Evolutionary conservation across 2,329 filamentous ascomycete genomes (phyloP).

Genomic region (Stagonosporopsis cucurbitacearum): DNA sequence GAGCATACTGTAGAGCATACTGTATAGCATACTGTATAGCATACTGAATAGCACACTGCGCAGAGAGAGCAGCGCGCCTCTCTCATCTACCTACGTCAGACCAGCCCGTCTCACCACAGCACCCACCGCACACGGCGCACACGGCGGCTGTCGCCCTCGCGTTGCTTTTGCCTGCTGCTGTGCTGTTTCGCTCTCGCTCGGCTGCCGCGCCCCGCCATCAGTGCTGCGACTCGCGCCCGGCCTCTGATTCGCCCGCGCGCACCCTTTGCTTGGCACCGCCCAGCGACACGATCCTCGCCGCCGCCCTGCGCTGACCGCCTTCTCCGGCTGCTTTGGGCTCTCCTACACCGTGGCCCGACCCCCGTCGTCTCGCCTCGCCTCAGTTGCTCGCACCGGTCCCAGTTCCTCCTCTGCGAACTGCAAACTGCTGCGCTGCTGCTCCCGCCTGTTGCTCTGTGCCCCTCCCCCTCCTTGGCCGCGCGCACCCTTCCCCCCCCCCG

Average conservation of each 20-base stretch:
- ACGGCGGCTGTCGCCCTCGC: constrained; percentile 13
- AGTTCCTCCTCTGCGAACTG: constrained; percentile 19
- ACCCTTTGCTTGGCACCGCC: constrained; percentile 31
- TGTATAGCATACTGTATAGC: too few species aligned
- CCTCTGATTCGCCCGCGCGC: constrained; percentile 35
- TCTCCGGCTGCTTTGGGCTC: constrained; percentile 28
- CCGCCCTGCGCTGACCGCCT: constrained; percentile 36
- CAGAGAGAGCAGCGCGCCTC: too few species aligned
- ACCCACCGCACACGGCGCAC: constrained; percentile 22
- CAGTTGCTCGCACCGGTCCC: constrained; percentile 19
- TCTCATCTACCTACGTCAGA: too few species aligned
- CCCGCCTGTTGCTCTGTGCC: too few species aligned
- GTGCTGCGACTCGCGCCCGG: constrained; percentile 24
- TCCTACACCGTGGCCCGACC: constrained; percentile 24
- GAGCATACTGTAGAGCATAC: too few species aligned
- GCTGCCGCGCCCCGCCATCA: constrained; percentile 27
- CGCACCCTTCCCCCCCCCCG: constrained; percentile 7
- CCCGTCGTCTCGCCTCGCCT: constrained; percentile 26
- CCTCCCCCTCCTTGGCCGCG: neutral
- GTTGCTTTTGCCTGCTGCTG: constrained; percentile 30
- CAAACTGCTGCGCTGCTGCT: too few species aligned
- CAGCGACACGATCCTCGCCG: constrained; percentile 28
- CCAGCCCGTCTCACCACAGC: constrained; percentile 26
- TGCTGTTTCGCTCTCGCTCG: constrained; percentile 13
- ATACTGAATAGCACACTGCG: too few species aligned